Base-by-base conservation (phyloP, 441 rosid species). In the Dalechampia spathulata region DNA sequence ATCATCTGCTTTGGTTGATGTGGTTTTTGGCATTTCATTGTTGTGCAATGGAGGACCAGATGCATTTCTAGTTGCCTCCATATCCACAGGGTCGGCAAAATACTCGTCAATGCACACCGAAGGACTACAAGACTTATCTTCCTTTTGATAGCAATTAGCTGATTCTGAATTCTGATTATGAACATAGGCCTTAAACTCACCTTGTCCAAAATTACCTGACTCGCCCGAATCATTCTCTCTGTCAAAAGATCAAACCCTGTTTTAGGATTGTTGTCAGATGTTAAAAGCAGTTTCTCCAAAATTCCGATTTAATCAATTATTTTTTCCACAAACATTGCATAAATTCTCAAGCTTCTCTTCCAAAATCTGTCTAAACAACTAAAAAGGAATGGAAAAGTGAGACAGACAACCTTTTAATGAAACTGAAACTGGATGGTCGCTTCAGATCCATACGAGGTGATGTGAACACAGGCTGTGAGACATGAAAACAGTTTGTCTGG, bases 381-480 rank as follows among this genome's bases (percentile, higher is more conserved):
- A n/a, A n/a, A n/a, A n/a, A n/a, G n/a, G n/a, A n/a, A n/a, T n/a
- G n/a, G n/a, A n/a, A n/a, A n/a, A n/a, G n/a, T n/a, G n/a, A n/a
- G n/a, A n/a, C n/a, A n/a, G 5, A 39, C 36, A 19, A 75, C 83
- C 80, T 75, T 56, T 61, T 45, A 7, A 43, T 15, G n/a, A 38
- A 30, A 30, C 8, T n/a, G 46, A 57, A 30, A 30, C 8, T n/a
- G 46, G 54, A 15, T 42, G 54, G 50, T 2, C 42, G 60, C 49
- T 55, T 58, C 2, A 28, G 57, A 53, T 66, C 69, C 20, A 59
- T 0, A 21, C 36, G 70, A 19, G 75, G 79, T 21, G 79, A 69
- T 21, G 49, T 44, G 52, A 78, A 69, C 39, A 78, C 67, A 15
- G 61, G 60, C 1, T 54, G 51, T 1, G 67, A 70, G 19, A 65